Evolutionary conservation across 2,329 filamentous ascomycete genomes (phyloP).

Genomic region (Arthrobotrys megalospora): DNA sequence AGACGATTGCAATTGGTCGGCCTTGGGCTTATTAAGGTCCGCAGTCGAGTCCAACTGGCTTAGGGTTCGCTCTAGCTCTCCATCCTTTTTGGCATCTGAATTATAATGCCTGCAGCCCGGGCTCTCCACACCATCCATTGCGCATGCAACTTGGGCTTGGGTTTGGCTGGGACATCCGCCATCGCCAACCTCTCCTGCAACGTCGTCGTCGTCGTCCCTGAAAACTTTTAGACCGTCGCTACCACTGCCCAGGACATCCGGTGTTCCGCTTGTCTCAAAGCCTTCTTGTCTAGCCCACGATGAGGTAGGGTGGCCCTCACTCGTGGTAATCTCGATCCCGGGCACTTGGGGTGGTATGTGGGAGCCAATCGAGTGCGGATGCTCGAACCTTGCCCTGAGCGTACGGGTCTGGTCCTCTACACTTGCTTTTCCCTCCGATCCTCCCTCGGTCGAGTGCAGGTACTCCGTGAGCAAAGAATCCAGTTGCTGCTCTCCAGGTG

Average conservation of each 20-base stretch:
- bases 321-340: conserved; percentile 57
- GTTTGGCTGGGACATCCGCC: conserved; percentile 24
- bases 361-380: conserved; percentile 58
- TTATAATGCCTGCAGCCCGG: conserved; percentile 43
- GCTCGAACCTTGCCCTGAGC: conserved; percentile 56
- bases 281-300: conserved; percentile 57
- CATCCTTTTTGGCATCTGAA: conserved; percentile 49
- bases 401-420: conserved; percentile 49
- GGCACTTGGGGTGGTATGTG: conserved; percentile 56
- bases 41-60: conserved; percentile 56
- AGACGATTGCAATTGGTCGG: conserved; percentile 53
- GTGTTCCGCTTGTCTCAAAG: conserved; percentile 60
- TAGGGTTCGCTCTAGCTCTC: conserved; percentile 50
- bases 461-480: conserved; percentile 53
- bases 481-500: conserved; percentile 50
- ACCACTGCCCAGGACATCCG: conserved; percentile 48
- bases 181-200: conserved; percentile 49
- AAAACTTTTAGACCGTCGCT: conserved; percentile 50
- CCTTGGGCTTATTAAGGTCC: conserved; percentile 51
- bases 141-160: not conserved
- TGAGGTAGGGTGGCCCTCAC: conserved; percentile 47
- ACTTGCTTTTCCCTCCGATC: conserved; percentile 59
- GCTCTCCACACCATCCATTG: conserved; percentile 15
- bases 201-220: conserved; percentile 43
- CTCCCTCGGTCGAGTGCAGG: conserved; percentile 48